Evolutionary conservation across 1,284 basidiomycete genomes (phyloP).

Genomic region (Pulchroboletus neoregius): DNA sequence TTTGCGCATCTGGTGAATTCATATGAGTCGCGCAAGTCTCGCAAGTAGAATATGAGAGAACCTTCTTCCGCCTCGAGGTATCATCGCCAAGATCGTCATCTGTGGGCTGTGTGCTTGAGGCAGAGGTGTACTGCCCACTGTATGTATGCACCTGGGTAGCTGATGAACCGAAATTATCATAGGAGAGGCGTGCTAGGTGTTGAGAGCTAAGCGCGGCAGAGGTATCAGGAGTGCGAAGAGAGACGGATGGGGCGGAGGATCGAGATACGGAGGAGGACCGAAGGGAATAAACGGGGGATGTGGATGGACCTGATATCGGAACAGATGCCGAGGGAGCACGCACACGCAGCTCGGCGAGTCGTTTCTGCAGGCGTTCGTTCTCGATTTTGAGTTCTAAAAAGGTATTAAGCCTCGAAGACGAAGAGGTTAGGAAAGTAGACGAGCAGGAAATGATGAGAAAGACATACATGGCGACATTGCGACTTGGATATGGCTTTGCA

Average conservation of each 20-base stretch:
- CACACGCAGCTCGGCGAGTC: constrained; percentile 43
- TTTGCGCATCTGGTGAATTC: constrained; percentile 41
- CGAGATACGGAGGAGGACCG: constrained; percentile 15
- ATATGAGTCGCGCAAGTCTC: constrained; percentile 5
- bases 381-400: constrained; percentile 76
- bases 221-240: constrained; percentile 13
- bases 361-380: constrained; percentile 64
- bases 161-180: constrained; percentile 17
- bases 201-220: constrained; percentile 15
- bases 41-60: constrained; percentile 11
- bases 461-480: constrained; percentile 65
- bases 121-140: constrained; percentile 17
- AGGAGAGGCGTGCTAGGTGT: constrained; percentile 11
- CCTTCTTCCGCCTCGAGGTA: constrained; percentile 39
- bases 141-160: constrained; percentile 14
- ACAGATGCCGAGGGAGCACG: constrained; percentile 22
- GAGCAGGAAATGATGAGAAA: constrained; percentile 7
- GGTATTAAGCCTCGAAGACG: constrained; percentile 58
- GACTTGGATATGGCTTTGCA: constrained; percentile 74
- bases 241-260: constrained; percentile 8
- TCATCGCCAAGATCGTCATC: constrained; percentile 32
- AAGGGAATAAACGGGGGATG: constrained; percentile 19
- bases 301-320: constrained; percentile 15
- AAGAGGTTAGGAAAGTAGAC: constrained; percentile 10
- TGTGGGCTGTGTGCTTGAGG: constrained; percentile 14